A percentile compares a stretch with the other conserved stretches of the same genome.
These are phyloP conservation scores for Dianthus caryophyllus DNA, from an alignment of 148 eudicot genomes.

Conservation along the genomic window DNA sequence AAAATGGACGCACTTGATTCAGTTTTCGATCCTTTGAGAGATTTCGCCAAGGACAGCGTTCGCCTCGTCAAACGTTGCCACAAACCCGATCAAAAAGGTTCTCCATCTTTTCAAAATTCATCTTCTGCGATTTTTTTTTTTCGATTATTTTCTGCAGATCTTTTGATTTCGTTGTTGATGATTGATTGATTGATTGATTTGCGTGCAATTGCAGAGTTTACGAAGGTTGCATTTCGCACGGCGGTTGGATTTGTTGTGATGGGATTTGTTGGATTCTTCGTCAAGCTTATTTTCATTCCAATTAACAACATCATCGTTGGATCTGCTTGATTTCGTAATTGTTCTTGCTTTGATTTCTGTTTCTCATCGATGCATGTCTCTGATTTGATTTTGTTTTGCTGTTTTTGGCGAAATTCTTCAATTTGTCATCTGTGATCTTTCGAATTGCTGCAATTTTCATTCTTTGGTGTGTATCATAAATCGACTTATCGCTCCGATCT, in stretches of 20 bases:
- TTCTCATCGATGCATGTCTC: too few species aligned
- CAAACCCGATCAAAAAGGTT: constrained; percentile 59
- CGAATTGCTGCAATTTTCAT: background rate
- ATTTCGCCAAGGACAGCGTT: constrained; percentile 57
- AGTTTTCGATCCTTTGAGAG: constrained; percentile 59
- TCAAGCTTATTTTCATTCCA: constrained; percentile 63
- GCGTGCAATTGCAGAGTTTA: constrained; percentile 52
- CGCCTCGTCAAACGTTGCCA: constrained; percentile 68
- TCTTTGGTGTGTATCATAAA: background rate
- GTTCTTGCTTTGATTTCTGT: background rate
- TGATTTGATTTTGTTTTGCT: too few species aligned
- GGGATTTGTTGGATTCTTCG: constrained; percentile 70
- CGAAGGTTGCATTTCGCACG: constrained; percentile 60
- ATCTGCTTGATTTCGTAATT: constrained; percentile 33
- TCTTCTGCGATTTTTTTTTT: too few species aligned
- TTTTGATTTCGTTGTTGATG: background rate
- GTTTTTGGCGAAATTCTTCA: too few species aligned
- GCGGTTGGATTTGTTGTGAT: constrained; percentile 70
- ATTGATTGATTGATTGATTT: background rate
- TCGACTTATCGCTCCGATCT: too few species aligned
- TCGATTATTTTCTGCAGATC: background rate
- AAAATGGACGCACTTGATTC: constrained; percentile 52
- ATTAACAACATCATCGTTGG: constrained; percentile 66
- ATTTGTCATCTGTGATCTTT: too few species aligned
- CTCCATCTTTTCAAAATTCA: background rate